Conservation (phyloP, 768 basidiomycete species). For the Mycena galericulata region DNA sequence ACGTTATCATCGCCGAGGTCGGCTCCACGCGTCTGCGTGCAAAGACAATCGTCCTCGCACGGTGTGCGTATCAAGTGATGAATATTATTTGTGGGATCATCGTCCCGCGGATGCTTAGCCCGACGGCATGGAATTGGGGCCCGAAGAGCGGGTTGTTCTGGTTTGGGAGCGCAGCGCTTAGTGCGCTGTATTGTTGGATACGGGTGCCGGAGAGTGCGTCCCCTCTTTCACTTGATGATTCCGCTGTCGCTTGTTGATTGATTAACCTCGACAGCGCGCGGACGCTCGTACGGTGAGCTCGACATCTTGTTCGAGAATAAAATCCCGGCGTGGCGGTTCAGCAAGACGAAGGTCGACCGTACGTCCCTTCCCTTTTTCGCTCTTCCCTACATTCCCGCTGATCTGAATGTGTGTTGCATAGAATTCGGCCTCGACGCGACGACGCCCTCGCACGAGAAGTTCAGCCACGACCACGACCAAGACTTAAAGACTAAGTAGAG, state of each 20-base stretch:
- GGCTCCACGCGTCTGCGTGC: conserved; percentile 37
- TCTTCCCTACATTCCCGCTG: background rate
- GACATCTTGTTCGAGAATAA: conserved; percentile 38
- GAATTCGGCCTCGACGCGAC: conserved; percentile 19
- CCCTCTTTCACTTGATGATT: too few relatives aligned
- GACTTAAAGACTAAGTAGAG: conserved; percentile 3
- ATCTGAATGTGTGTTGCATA: background rate
- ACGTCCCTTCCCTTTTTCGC: background rate
- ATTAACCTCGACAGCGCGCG: background rate
- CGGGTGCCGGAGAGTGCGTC: conserved; percentile 35
- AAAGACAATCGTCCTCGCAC: conserved; percentile 38
- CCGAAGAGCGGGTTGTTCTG: conserved; percentile 39
- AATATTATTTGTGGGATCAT: conserved; percentile 39
- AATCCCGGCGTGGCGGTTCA: conserved; percentile 39
- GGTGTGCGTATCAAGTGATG: conserved; percentile 36
- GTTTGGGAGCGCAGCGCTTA: conserved; percentile 32
- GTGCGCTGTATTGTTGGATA: conserved; percentile 33
- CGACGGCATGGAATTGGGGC: conserved; percentile 41
- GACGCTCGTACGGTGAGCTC: conserved; percentile 36
- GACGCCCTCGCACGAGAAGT: background rate
- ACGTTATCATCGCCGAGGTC: conserved; percentile 39
- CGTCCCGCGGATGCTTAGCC: conserved; percentile 38
- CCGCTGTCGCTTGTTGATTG: background rate
- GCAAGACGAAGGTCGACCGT: conserved; percentile 37
- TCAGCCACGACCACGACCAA: background rate